phyloP scores from a whole-genome alignment of 345 rosid genomes.

The Physaria fendleri region DNA sequence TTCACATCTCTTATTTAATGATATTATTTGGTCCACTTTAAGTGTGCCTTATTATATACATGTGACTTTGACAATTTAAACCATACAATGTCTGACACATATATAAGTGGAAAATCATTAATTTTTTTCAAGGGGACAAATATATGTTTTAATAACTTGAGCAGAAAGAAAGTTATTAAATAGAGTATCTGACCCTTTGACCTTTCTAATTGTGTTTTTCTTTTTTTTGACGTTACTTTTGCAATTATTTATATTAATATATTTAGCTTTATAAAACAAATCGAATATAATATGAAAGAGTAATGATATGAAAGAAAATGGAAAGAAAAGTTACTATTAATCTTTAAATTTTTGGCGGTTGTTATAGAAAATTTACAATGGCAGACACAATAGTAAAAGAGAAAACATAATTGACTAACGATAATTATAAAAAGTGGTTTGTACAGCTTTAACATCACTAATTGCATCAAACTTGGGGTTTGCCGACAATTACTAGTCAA shows the following conservation, averaged over 20 bases:
- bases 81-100: conserved; percentile 1
- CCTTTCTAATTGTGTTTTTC: not conserved
- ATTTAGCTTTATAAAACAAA: not conserved
- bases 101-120: not conserved
- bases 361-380: conserved; percentile 19
- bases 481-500: conserved; percentile 29
- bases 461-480: conserved; percentile 26
- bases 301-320: conserved; percentile 19
- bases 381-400: conserved; percentile 29
- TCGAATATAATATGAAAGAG: conserved; percentile 1
- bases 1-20: not conserved
- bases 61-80: not conserved
- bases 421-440: conserved; percentile 14
- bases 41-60: not conserved
- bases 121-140: not conserved
- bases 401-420: conserved; percentile 12
- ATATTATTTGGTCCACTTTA: not conserved
- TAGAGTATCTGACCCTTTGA: conserved; percentile 2
- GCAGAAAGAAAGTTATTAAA: not conserved
- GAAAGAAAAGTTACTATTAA: not conserved
- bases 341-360: conserved; percentile 14
- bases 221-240: too few species aligned
- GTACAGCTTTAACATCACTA: conserved; percentile 22
- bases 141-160: not conserved
- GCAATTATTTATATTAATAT: not conserved